Percentiles rank a stretch among this genome's conserved stretches.
These are phyloP conservation scores for Arxiozyma slooffiae DNA, from an alignment of 1,139 yeast genomes.

Conservation along the genomic window DNA sequence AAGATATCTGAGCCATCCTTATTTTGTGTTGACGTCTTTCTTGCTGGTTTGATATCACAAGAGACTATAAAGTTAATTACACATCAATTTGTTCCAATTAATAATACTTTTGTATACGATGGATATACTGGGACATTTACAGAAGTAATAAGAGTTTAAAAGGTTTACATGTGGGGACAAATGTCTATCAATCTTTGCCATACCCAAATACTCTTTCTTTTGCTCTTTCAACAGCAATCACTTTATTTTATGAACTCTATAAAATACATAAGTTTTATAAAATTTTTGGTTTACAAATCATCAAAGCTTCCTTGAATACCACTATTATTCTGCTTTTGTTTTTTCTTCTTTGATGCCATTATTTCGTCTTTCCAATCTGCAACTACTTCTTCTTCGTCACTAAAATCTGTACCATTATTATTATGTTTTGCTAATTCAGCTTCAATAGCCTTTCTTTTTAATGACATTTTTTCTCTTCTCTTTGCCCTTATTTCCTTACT, in stretches of 20 bases:
- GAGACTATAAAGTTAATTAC: slow-evolving; percentile 61
- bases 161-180: neutral
- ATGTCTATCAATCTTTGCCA: too few species aligned
- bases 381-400: slow-evolving; percentile 43
- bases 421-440: slow-evolving; percentile 36
- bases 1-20: neutral
- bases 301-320: slow-evolving; percentile 59
- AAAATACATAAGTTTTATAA: neutral
- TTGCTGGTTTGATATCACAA: slow-evolving; percentile 75
- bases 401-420: slow-evolving; percentile 33
- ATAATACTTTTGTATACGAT: slow-evolving; percentile 57
- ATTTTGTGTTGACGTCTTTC: slow-evolving; percentile 35
- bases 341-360: slow-evolving; percentile 52
- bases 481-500: slow-evolving; percentile 55
- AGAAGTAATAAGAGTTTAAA: neutral
- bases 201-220: neutral
- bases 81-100: slow-evolving; percentile 63
- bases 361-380: slow-evolving; percentile 88
- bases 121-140: slow-evolving; percentile 31
- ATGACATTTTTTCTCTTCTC: slow-evolving; percentile 53
- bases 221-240: neutral
- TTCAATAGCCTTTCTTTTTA: slow-evolving; percentile 56
- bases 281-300: slow-evolving; percentile 40
- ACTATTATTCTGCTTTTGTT: slow-evolving; percentile 31
- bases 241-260: neutral